Conservation (phyloP, 2,329 filamentous ascomycete species). For the Trichoderma sp. region DNA sequence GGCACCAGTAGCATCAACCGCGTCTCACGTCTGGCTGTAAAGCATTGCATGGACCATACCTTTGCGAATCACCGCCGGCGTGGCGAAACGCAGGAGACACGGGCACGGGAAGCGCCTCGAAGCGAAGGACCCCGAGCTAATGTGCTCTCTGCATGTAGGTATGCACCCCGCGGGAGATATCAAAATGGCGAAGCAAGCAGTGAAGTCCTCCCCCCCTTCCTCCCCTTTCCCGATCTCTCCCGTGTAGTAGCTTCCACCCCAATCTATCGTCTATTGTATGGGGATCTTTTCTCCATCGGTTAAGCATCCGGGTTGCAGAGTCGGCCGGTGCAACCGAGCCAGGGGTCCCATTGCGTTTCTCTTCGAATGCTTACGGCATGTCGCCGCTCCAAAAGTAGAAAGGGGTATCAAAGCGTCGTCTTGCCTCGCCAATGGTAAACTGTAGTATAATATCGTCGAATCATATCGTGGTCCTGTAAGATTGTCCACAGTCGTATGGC, state of each 20-base stretch:
- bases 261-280: background rate
- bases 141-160: too few species aligned
- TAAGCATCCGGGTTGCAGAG: background rate
- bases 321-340: background rate
- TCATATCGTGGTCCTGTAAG: slow-evolving; percentile 16
- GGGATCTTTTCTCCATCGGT: background rate
- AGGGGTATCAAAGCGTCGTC: slow-evolving; percentile 22
- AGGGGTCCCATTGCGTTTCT: background rate
- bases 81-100: too few species aligned
- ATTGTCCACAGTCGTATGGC: background rate
- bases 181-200: too few species aligned
- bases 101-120: too few species aligned
- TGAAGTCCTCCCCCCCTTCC: too few species aligned
- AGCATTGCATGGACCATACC: too few species aligned
- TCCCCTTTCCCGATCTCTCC: background rate
- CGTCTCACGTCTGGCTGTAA: too few species aligned
- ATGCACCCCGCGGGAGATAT: too few species aligned
- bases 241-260: background rate
- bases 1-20: too few species aligned
- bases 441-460: slow-evolving; percentile 1
- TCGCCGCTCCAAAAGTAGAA: slow-evolving; percentile 4
- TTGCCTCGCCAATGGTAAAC: slow-evolving; percentile 6
- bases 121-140: too few species aligned
- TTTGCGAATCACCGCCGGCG: too few species aligned
- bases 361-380: slow-evolving; percentile 3